Conservation (phyloP, 306 rosid genomes). For the cucumber (Cucumis sativus) region DNA sequence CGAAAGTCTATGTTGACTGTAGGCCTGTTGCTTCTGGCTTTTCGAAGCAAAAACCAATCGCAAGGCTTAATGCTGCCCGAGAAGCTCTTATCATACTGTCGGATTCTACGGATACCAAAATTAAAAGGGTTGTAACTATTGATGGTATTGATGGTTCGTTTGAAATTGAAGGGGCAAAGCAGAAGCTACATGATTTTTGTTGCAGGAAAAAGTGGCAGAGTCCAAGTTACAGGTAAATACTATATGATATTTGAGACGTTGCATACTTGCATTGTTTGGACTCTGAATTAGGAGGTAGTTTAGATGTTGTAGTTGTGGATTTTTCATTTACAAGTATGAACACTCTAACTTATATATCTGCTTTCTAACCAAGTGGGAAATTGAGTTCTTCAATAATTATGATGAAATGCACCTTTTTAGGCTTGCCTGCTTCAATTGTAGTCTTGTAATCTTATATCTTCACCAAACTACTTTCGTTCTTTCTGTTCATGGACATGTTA, state of each 20-base stretch:
- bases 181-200: conserved; percentile 37
- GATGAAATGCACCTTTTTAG: not conserved
- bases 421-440: not conserved
- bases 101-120: not conserved
- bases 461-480: not conserved
- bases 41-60: conserved; percentile 43
- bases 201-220: conserved; percentile 43
- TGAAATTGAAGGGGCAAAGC: conserved; percentile 47
- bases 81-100: conserved; percentile 36
- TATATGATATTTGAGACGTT: not conserved
- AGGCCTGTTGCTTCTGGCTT: conserved; percentile 34
- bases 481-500: not conserved
- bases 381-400: not conserved
- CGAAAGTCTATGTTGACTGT: conserved; percentile 43
- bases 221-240: conserved; percentile 39
- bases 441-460: not conserved
- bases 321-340: not conserved
- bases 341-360: not conserved
- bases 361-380: not conserved
- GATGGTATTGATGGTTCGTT: conserved; percentile 14
- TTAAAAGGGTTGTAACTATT: not conserved
- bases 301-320: not conserved
- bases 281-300: not conserved
- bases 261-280: not conserved
- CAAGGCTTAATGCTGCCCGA: conserved; percentile 61